phyloP scores from a whole-genome alignment of 805 yeast genomes.

The Teunomyces pallodes region DNA sequence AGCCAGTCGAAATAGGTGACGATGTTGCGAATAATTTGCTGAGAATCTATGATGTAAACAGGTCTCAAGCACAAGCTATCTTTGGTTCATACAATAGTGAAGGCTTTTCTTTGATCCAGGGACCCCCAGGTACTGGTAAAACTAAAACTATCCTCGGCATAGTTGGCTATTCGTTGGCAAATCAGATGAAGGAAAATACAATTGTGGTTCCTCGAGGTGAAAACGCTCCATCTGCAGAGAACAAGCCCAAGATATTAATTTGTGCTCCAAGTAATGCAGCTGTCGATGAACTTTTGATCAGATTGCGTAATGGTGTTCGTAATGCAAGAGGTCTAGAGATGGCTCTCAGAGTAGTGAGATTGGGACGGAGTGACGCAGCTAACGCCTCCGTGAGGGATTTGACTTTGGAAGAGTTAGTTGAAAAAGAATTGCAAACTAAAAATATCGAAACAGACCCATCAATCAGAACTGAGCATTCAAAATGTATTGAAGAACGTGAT shows the following conservation, averaged over 20 bases:
- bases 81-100: constrained; percentile 60
- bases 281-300: constrained; percentile 87
- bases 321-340: constrained; percentile 52
- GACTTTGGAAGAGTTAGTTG: constrained; percentile 84
- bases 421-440: constrained; percentile 47
- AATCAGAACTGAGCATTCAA: constrained; percentile 50
- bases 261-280: constrained; percentile 99
- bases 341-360: constrained; percentile 71
- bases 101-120: constrained; percentile 92
- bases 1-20: constrained; percentile 34
- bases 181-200: constrained; percentile 13
- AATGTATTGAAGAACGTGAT: constrained; percentile 58
- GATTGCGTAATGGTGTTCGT: constrained; percentile 71
- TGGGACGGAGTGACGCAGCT: constrained; percentile 88
- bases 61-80: constrained; percentile 90
- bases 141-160: constrained; percentile 95
- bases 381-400: constrained; percentile 77
- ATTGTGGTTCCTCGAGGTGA: constrained; percentile 24
- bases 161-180: constrained; percentile 69
- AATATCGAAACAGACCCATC: constrained; percentile 42
- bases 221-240: constrained; percentile 4
- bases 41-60: constrained; percentile 59
- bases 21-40: constrained; percentile 43
- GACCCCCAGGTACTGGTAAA: constrained; percentile 97
- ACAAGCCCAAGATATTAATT: constrained; percentile 58